Evolutionary conservation across 1,284 basidiomycete species (phyloP).

Genomic region (Leccinum griseonigrum): DNA sequence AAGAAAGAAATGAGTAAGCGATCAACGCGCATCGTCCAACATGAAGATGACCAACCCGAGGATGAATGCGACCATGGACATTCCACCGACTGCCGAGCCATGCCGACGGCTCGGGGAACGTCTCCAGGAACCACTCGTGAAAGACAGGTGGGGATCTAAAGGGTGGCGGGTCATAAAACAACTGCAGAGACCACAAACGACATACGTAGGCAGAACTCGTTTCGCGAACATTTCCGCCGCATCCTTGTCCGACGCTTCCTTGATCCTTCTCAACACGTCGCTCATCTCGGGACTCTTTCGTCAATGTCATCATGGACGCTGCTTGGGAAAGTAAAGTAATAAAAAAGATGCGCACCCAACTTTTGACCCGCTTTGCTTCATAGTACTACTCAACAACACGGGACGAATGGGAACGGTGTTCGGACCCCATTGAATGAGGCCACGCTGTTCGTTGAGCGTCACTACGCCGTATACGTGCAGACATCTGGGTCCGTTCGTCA

Average conservation of each 20-base stretch:
- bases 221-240: constrained; percentile 55
- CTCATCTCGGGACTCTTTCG: constrained; percentile 45
- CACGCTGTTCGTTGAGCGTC: constrained; percentile 96
- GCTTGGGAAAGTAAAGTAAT: not conserved
- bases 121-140: constrained; percentile 97
- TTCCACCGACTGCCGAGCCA: constrained; percentile 91
- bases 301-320: constrained; percentile 3
- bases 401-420: constrained; percentile 87
- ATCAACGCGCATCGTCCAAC: not conserved
- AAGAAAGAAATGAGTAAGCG: not conserved
- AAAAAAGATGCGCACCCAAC: constrained; percentile 53
- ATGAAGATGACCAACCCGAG: constrained; percentile 57
- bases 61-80: constrained; percentile 64
- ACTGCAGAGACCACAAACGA: constrained; percentile 1
- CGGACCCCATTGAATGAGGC: constrained; percentile 98
- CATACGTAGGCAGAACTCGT: constrained; percentile 62
- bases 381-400: constrained; percentile 75
- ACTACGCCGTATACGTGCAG: constrained; percentile 91
- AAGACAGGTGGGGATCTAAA: constrained; percentile 81
- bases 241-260: constrained; percentile 35
- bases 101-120: constrained; percentile 94
- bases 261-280: constrained; percentile 55
- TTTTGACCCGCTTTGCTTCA: constrained; percentile 53
- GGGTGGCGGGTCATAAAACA: not conserved
- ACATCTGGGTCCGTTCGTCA: constrained; percentile 60